A percentile compares a stretch with the other conserved stretches of the same genome.
Evolutionary conservation across 768 basidiomycete genomes (phyloP).

Genomic region (Hydnomerulius pinastri): DNA sequence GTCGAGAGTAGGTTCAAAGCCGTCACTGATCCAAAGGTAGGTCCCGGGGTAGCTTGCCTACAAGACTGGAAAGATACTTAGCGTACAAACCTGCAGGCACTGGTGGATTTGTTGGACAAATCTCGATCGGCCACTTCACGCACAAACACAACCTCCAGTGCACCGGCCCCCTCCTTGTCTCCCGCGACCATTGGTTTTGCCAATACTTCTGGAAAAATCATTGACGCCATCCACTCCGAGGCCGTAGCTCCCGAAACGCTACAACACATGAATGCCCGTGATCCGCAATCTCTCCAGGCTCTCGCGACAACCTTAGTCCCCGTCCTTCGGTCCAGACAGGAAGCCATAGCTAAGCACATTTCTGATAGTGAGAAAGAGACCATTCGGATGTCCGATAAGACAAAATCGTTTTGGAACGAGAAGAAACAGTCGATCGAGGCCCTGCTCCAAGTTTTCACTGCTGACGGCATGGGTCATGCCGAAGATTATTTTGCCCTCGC

Average conservation of each 20-base stretch:
- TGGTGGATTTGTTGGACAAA: conserved; percentile 81
- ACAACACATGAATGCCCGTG: conserved; percentile 58
- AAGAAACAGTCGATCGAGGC: conserved; percentile 48
- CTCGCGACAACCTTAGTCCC: conserved; percentile 48
- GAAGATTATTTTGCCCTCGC: conserved; percentile 53
- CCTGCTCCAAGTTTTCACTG: conserved; percentile 49
- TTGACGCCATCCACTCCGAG: conserved; percentile 61
- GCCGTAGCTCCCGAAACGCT: conserved; percentile 65
- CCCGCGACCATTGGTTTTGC: conserved; percentile 81
- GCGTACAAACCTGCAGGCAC: conserved; percentile 45
- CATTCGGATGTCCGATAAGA: conserved; percentile 60
- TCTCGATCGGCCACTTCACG: conserved; percentile 70
- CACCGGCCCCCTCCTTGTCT: conserved; percentile 74
- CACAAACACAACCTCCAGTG: conserved; percentile 67
- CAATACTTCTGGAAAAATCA: conserved; percentile 26
- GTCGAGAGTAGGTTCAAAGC: conserved; percentile 82
- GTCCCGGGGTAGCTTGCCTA: conserved; percentile 7
- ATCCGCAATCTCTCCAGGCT: conserved; percentile 48
- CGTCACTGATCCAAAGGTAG: conserved; percentile 71
- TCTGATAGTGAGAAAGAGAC: conserved; percentile 49
- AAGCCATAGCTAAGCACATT: conserved; percentile 51
- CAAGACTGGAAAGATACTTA: not conserved
- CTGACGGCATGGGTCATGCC: conserved; percentile 43
- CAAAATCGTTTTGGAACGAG: conserved; percentile 60
- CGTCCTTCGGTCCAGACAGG: conserved; percentile 47